These are phyloP conservation scores for Nicotiana attenuata DNA, from an alignment of 257 asterid species.

Conservation along the genomic window DNA sequence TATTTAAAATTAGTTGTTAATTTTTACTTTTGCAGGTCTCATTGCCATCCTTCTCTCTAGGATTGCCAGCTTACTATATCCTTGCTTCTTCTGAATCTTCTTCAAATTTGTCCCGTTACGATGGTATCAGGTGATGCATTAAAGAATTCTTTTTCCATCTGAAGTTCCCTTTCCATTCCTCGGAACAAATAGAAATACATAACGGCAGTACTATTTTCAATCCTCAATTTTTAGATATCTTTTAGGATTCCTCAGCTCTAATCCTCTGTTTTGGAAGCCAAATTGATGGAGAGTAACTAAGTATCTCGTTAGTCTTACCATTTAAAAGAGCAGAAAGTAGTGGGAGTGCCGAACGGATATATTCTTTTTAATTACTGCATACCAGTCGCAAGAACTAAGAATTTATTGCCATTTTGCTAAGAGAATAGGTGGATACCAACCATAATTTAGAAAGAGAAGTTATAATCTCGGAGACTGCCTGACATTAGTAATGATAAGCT, in stretches of 20 bases:
- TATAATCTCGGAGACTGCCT: background rate
- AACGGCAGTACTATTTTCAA: background rate
- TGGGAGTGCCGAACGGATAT: background rate
- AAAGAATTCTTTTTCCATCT: background rate
- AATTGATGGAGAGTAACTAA: background rate
- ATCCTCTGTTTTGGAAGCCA: background rate
- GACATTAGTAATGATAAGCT: background rate
- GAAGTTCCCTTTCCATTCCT: background rate
- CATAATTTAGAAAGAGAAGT: background rate
- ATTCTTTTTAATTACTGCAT: background rate
- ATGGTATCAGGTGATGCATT: slow-evolving; percentile 68
- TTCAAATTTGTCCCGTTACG: slow-evolving; percentile 95
- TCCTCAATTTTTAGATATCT: background rate
- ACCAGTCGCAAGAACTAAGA: background rate
- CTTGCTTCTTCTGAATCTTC: slow-evolving; percentile 96
- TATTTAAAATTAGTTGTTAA: slow-evolving; percentile 12
- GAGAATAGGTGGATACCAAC: background rate
- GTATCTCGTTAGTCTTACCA: background rate
- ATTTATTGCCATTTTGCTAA: background rate
- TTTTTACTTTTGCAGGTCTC: slow-evolving; percentile 52
- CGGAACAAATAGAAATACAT: background rate
- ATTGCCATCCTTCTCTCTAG: slow-evolving; percentile 89
- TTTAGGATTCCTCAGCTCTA: background rate
- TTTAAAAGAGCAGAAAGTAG: background rate
- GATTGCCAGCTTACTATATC: slow-evolving; percentile 92